Evolutionary conservation across 1,139 yeast genomes (phyloP).

Genomic region (Kurtzmaniella quercitrusa): DNA sequence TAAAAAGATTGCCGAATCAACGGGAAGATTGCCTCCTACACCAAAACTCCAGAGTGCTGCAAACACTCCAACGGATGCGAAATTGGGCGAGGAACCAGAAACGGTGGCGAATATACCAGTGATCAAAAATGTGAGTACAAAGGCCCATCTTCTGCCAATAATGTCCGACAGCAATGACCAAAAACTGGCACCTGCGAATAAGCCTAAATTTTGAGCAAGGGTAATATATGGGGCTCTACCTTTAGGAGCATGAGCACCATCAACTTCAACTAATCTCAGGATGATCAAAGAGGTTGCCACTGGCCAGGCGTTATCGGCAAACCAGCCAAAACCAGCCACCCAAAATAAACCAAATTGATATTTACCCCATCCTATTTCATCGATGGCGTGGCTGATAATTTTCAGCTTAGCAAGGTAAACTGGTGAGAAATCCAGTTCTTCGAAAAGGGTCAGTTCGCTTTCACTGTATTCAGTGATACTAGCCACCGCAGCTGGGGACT

Average conservation of each 20-base stretch:
- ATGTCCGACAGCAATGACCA: conserved; percentile 41
- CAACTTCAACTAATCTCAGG: conserved; percentile 28
- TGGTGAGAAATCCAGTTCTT: conserved; percentile 18
- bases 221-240: conserved; percentile 34
- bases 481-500: not conserved
- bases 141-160: conserved; percentile 42
- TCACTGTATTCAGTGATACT: not conserved
- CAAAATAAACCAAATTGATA: conserved; percentile 26
- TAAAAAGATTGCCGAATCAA: conserved; percentile 41
- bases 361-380: conserved; percentile 39
- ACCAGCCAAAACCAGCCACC: conserved; percentile 30
- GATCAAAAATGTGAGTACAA: conserved; percentile 36
- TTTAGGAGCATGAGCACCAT: conserved; percentile 36
- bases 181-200: conserved; percentile 37
- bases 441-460: conserved; percentile 11
- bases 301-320: conserved; percentile 44
- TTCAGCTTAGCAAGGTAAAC: conserved; percentile 32
- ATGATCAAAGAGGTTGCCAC: conserved; percentile 34
- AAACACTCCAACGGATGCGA: conserved; percentile 36
- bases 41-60: conserved; percentile 42
- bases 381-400: conserved; percentile 31
- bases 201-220: conserved; percentile 40
- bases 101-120: conserved; percentile 36
- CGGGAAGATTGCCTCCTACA: conserved; percentile 44
- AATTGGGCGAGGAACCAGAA: conserved; percentile 39